Conservation (phyloP, 192 early-diverging fungal genomes). For the Dissophora ornata region DNA sequence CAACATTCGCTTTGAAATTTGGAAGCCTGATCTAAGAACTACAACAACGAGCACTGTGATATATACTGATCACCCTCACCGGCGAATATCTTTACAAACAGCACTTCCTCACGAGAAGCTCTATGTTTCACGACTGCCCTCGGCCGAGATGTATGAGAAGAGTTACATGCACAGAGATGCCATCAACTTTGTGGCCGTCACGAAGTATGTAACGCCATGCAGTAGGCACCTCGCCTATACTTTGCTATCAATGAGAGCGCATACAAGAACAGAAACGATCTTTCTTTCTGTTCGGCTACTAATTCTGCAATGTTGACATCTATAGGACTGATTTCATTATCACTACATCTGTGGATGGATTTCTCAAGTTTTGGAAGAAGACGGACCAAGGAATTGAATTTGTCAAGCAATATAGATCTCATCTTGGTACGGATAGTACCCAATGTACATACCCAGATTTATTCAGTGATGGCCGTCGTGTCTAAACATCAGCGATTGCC, state of each 20-base stretch:
- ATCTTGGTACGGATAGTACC: slow-evolving; percentile 67
- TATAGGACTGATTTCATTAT: slow-evolving; percentile 90
- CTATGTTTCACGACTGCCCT: slow-evolving; percentile 86
- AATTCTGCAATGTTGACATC: not conserved
- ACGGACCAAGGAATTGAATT: slow-evolving; percentile 93
- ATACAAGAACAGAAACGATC: too few species aligned
- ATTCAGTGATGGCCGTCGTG: not conserved
- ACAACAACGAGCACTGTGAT: too few species aligned
- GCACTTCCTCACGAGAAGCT: slow-evolving; percentile 76
- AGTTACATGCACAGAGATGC: slow-evolving; percentile 97
- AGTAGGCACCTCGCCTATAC: not conserved
- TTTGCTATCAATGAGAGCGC: too few species aligned
- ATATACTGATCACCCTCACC: too few species aligned
- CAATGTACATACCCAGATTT: not conserved
- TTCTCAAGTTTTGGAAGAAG: slow-evolving; percentile 99
- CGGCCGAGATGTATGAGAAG: slow-evolving; percentile 90
- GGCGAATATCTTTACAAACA: slow-evolving; percentile 8
- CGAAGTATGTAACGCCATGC: slow-evolving; percentile 58
- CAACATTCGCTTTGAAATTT: not conserved
- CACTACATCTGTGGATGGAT: slow-evolving; percentile 94
- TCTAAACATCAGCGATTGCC: not conserved
- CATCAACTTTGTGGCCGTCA: slow-evolving; percentile 81
- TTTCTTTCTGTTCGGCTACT: not conserved
- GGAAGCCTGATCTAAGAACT: too few species aligned
- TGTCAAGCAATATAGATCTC: slow-evolving; percentile 96